Evolutionary conservation across 768 basidiomycete species (phyloP).

Genomic region (Peribolospora baueri): DNA sequence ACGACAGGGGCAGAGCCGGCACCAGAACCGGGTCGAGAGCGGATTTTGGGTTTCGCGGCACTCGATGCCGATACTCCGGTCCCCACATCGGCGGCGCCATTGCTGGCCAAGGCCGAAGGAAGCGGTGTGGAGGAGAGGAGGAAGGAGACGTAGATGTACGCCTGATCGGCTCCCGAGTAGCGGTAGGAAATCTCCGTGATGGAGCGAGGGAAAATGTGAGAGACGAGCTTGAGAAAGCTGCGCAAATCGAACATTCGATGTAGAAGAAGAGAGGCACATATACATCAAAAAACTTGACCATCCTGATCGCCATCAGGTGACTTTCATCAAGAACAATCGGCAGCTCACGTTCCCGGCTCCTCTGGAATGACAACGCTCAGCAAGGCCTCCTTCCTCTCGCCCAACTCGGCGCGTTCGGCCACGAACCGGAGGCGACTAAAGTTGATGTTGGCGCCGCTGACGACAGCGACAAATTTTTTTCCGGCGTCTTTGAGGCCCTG

Average conservation of each 20-base stretch:
- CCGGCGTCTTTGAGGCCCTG: constrained; percentile 60
- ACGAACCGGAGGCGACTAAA: constrained; percentile 90
- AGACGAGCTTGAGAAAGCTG: constrained; percentile 72
- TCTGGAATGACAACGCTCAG: constrained; percentile 90
- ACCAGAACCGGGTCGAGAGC: not conserved
- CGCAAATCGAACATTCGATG: not conserved
- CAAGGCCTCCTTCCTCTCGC: constrained; percentile 80
- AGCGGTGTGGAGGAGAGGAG: constrained; percentile 31
- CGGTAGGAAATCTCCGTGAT: constrained; percentile 94
- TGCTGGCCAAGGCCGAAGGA: constrained; percentile 27
- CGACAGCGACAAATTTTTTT: constrained; percentile 68
- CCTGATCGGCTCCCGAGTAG: constrained; percentile 39
- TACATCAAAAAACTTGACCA: not conserved
- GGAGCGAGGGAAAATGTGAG: constrained; percentile 63
- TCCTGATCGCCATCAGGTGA: not conserved
- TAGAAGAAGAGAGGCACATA: not conserved
- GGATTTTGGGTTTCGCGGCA: no score
- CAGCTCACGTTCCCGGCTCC: constrained; percentile 53
- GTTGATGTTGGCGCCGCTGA: constrained; percentile 98
- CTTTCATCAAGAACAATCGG: not conserved
- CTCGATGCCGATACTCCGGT: no score
- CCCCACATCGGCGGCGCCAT: constrained; percentile 28
- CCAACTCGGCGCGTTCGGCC: constrained; percentile 92
- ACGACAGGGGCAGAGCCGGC: not conserved
- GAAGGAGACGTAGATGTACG: constrained; percentile 80